phyloP scores from a whole-genome alignment of 371 early-diverging fungal species.

The Apophysomyces trapeziformis region DNA sequence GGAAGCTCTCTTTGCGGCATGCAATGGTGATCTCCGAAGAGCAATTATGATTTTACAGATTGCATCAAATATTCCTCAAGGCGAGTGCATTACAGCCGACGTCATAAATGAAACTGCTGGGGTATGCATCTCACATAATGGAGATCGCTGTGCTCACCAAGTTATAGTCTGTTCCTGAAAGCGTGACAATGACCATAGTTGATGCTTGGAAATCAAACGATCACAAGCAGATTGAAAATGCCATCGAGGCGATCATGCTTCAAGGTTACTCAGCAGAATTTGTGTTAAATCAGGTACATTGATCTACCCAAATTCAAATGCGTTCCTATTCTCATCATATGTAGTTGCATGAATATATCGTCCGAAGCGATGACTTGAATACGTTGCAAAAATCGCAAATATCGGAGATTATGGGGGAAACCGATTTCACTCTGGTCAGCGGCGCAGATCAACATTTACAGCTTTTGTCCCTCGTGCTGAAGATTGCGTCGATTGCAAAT shows the following conservation, averaged over 20 bases:
- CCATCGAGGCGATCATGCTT: constrained; percentile 59
- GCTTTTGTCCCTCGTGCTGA: constrained; percentile 66
- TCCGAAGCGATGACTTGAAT: constrained; percentile 61
- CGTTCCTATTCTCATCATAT: neutral
- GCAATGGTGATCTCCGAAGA: constrained; percentile 92
- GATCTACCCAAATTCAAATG: neutral
- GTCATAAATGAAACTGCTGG: constrained; percentile 87
- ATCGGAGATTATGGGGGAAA: constrained; percentile 60
- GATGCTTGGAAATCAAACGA: constrained; percentile 50
- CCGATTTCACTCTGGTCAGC: constrained; percentile 78
- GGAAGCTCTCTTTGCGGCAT: constrained; percentile 71
- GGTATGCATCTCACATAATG: constrained; percentile 37
- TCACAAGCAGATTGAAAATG: constrained; percentile 46
- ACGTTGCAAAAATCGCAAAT: constrained; percentile 77
- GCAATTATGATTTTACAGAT: constrained; percentile 94
- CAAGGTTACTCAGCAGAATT: constrained; percentile 82
- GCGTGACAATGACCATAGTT: constrained; percentile 59
- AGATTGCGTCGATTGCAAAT: constrained; percentile 51
- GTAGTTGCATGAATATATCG: constrained; percentile 61
- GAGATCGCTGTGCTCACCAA: neutral
- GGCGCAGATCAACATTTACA: constrained; percentile 93
- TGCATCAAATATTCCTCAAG: constrained; percentile 68
- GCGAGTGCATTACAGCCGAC: constrained; percentile 50
- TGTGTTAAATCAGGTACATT: constrained; percentile 65
- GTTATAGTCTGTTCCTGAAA: constrained; percentile 62